Base-by-base conservation (phyloP, 2,329 filamentous ascomycete genomes). In the Myrmaecium sp. region DNA sequence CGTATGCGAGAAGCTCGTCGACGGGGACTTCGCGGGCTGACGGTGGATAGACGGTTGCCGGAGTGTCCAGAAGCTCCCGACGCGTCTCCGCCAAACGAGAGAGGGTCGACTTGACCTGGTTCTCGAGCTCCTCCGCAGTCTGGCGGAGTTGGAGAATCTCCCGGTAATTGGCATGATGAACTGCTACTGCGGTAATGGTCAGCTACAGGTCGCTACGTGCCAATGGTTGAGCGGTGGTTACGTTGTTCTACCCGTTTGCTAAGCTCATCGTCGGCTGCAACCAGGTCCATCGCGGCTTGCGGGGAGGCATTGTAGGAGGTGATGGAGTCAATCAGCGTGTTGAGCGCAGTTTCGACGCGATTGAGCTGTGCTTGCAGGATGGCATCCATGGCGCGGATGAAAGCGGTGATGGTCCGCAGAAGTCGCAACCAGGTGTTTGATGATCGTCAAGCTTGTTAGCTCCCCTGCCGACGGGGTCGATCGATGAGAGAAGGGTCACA, bases 281-380 rank as follows among this genome's bases (percentile, higher is more conserved):
- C 58, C 6, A 91, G 68, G 35, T 83, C 75, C 30, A 67, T 58
- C 5, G 75, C 77, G 14, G 74, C 68, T 18, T 61, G 52, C 4
- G 67, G 57, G 5, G 75, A 79, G 0, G 81, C 80, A 41, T 83
- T 81, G 53, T 84, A 86, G 36, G 81, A 78, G 5, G 78, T 65
- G 34, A 91, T 76, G 1, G 79, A 84, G 46, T 83, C 77, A 38
- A 83, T 74, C 17, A 91, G 60, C 15, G 59, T 69, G 8, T 66
- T 64, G 12, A 91, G 58, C 4, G 56, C 56, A 27, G 47, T 44
- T 30, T 63, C 57, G 22, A 63, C 44, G 32, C 57, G 51, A 36
- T 55, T 46, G 33, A 60, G 60, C 33, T 52, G 56, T 9, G 43
- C 37, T 16, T 54, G 49, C 17, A 62, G 49, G 16, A 53, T 33